Conservation (phyloP, 768 basidiomycete species). For the Hygrocybe punicea region DNA sequence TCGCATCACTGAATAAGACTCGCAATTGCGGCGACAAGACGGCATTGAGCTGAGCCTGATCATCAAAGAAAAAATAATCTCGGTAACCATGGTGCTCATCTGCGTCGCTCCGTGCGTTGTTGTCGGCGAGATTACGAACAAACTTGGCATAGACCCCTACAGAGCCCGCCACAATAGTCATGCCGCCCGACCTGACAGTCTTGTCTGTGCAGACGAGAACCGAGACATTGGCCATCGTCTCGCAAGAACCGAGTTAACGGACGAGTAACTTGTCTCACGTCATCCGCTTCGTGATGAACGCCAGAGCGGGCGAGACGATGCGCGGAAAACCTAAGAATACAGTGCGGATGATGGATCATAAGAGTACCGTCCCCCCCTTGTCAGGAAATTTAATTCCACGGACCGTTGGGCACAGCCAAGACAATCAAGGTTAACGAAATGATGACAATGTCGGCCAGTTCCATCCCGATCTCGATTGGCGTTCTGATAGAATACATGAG, state of each 20-base stretch:
- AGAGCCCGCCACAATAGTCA: constrained; percentile 95
- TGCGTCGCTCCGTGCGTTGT: constrained; percentile 8
- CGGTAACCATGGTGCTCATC: constrained; percentile 13
- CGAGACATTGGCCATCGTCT: constrained; percentile 93
- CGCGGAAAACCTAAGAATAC: no score
- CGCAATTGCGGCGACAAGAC: constrained; percentile 45
- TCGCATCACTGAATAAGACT: constrained; percentile 9
- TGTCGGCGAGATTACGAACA: constrained; percentile 57
- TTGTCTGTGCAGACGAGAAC: constrained; percentile 95
- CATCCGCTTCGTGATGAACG: constrained; percentile 98
- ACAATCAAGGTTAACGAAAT: constrained; percentile 90
- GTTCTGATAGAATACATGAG: constrained; percentile 41
- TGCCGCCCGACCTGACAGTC: constrained; percentile 91
- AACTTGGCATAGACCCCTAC: constrained; percentile 94
- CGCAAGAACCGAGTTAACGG: constrained; percentile 92
- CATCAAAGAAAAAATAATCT: constrained; percentile 92
- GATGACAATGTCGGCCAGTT: constrained; percentile 90
- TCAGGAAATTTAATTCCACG: no score
- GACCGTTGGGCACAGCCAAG: no score
- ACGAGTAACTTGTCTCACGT: constrained; percentile 91
- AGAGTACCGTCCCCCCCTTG: no score
- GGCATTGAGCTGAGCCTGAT: constrained; percentile 64
- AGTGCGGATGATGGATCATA: no score
- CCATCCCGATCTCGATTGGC: constrained; percentile 78
- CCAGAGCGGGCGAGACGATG: constrained; percentile 65